Percentiles rank a stretch among this genome's conserved stretches.
phyloP scores from a whole-genome alignment of 331 rosid species.

The Quercus phellos region DNA sequence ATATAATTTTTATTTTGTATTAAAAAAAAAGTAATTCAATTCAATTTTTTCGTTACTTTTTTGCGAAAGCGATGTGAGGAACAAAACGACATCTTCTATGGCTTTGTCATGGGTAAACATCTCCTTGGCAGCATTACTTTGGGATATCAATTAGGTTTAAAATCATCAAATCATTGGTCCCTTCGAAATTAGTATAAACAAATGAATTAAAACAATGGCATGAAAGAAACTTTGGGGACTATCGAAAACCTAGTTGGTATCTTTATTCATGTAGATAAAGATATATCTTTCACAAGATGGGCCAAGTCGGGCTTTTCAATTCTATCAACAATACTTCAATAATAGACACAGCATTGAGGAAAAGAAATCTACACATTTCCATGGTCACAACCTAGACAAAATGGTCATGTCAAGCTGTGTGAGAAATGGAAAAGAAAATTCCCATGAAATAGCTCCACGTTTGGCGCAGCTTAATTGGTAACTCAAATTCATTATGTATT shows the following conservation, averaged over 20 bases:
- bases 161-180: conserved; percentile 22
- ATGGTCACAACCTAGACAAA: conserved; percentile 22
- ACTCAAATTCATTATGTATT: background rate
- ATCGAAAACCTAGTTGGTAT: conserved; percentile 30
- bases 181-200: conserved; percentile 3
- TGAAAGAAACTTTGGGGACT: conserved; percentile 33
- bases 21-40: background rate
- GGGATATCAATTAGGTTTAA: background rate
- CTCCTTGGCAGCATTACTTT: conserved; percentile 8
- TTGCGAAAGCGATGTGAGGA: background rate
- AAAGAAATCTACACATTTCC: conserved; percentile 6
- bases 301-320: conserved; percentile 26
- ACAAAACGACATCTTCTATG: background rate
- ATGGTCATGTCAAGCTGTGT: conserved; percentile 15
- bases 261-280: background rate
- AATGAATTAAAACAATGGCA: background rate
- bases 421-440: conserved; percentile 24
- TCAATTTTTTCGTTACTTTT: background rate
- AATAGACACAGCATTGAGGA: conserved; percentile 10
- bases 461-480: background rate
- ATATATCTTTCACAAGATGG: conserved; percentile 21
- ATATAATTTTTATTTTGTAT: no score
- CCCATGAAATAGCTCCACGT: conserved; percentile 18
- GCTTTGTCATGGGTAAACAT: background rate
- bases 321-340: conserved; percentile 31